Conservation (phyloP, 2,329 filamentous ascomycete species). For the Pyrenophora teres region DNA sequence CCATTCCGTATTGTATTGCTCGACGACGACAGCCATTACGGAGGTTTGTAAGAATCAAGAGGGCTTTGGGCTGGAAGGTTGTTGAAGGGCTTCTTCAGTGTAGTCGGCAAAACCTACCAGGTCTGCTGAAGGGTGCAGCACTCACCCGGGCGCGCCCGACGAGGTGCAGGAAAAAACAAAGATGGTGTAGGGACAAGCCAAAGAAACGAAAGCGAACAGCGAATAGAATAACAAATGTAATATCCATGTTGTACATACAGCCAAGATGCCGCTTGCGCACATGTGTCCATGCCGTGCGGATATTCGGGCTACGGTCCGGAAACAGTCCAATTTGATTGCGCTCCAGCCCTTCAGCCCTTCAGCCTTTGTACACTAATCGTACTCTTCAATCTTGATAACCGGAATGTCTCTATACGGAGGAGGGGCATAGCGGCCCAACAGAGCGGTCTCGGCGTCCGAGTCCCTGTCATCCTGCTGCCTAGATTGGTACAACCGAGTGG, state of each 20-base stretch:
- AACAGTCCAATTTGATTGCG: constrained; percentile 13
- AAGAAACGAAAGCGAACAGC: neutral
- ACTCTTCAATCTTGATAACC: constrained; percentile 27
- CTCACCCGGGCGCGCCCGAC: constrained; percentile 5
- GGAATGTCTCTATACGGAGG: constrained; percentile 29
- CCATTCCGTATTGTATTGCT: constrained; percentile 38
- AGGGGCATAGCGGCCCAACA: constrained; percentile 20
- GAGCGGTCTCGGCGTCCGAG: constrained; percentile 26
- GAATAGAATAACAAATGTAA: neutral
- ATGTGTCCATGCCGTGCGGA: constrained; percentile 8
- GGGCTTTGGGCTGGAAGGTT: neutral
- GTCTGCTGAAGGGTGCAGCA: constrained; percentile 1
- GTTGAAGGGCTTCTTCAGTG: neutral
- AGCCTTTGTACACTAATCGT: constrained; percentile 19
- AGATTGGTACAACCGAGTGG: constrained; percentile 13
- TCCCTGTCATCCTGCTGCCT: constrained; percentile 14
- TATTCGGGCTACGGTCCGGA: constrained; percentile 11
- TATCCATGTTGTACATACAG: constrained; percentile 10
- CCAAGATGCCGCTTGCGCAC: constrained; percentile 6
- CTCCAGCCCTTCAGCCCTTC: constrained; percentile 8
- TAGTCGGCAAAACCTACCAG: constrained; percentile 10
- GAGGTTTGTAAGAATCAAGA: neutral
- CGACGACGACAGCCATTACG: constrained; percentile 29
- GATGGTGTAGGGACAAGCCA: constrained; percentile 2
- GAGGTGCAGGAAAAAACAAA: constrained; percentile 2